phyloP scores from a whole-genome alignment of 495 filamentous ascomycete species.

The Trichoderma orchidacearum region DNA sequence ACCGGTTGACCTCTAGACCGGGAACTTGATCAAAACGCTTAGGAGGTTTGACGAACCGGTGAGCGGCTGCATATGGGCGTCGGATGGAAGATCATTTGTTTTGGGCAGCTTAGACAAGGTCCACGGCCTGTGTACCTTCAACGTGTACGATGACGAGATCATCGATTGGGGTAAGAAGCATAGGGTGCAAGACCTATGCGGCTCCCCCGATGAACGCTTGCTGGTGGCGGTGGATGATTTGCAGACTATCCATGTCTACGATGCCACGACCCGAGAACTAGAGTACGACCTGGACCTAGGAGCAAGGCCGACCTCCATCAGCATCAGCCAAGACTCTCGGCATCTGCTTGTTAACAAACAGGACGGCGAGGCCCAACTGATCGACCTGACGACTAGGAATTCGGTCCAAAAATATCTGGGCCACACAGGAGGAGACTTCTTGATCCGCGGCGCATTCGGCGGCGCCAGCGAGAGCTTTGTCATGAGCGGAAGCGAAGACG shows the following conservation, averaged over 20 bases:
- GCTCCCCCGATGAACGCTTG: conserved; percentile 65
- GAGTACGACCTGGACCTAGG: conserved; percentile 58
- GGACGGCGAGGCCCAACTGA: conserved; percentile 58
- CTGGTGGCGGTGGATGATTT: conserved; percentile 66
- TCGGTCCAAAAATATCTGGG: conserved; percentile 61
- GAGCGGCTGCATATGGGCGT: conserved; percentile 73
- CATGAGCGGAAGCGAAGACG: conserved; percentile 69
- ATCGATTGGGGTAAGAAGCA: conserved; percentile 53
- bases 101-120: conserved; percentile 63
- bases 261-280: conserved; percentile 58
- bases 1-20: conserved; percentile 39
- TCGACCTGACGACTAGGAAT: conserved; percentile 62
- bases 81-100: conserved; percentile 65
- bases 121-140: conserved; percentile 56
- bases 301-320: conserved; percentile 59
- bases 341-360: conserved; percentile 72
- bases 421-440: conserved; percentile 53
- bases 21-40: conserved; percentile 47
- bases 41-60: conserved; percentile 66
- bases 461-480: conserved; percentile 86
- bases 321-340: conserved; percentile 64
- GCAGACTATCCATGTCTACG: conserved; percentile 63
- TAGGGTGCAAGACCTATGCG: conserved; percentile 69
- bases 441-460: conserved; percentile 75
- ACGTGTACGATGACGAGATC: conserved; percentile 34